Percentiles rank a stretch among this genome's conserved stretches.
Evolutionary conservation across 306 rosid species (phyloP).

Genomic region (Inga oerstediana): DNA sequence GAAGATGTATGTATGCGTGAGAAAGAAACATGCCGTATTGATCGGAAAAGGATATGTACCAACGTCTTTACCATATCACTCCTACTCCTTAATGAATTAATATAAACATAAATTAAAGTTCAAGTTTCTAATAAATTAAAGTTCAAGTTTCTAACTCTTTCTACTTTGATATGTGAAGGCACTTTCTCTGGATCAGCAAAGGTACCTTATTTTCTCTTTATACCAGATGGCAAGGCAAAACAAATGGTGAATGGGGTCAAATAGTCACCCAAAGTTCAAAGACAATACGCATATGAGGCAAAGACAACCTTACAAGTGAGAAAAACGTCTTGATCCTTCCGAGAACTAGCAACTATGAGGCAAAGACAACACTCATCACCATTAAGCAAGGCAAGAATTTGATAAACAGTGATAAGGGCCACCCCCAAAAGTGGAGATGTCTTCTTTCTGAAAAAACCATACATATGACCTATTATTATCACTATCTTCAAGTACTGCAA

Average conservation of each 20-base stretch:
- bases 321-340: not conserved
- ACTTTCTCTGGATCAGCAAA: not conserved
- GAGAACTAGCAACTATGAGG: not conserved
- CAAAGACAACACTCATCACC: not conserved
- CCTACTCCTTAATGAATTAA: not conserved
- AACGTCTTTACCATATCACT: not conserved
- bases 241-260: not conserved
- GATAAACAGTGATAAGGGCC: not conserved
- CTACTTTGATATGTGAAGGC: not conserved
- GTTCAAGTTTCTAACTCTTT: not conserved
- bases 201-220: not conserved
- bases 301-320: not conserved
- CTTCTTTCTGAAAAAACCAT: not conserved
- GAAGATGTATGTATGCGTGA: not conserved
- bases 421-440: not conserved
- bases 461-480: not conserved
- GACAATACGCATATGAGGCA: not conserved
- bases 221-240: not conserved
- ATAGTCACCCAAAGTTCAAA: not conserved
- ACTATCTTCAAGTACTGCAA: not conserved
- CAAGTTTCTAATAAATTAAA: not conserved
- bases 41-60: slow-evolving; percentile 25
- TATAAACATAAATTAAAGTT: not conserved
- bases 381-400: not conserved
- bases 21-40: slow-evolving; percentile 12